Evolutionary conservation across 192 early-diverging fungal species (phyloP), one percentile per base, ranked within the genome.

Genomic region (Umbelopsis sp.): DNA sequence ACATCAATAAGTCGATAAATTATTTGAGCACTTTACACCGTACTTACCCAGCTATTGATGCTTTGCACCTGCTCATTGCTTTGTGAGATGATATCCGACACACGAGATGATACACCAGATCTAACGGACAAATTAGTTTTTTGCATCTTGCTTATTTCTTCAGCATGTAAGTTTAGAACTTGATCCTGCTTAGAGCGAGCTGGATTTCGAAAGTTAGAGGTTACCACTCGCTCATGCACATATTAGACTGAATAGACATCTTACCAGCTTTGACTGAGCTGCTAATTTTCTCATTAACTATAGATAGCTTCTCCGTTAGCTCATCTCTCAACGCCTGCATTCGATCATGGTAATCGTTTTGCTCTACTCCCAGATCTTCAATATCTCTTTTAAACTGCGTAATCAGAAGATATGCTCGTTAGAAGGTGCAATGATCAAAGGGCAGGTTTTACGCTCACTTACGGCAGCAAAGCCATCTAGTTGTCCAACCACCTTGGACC

Each of bases 111-210:
- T 30, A 61, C 16, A 3, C 55, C 55, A 61, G 27, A 18, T 25
- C 55, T 23, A 61, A 61, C 30, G 0, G 55, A 35, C 2, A 30
- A 27, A 35, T 30, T 61, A 2, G 30, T 61, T 30, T 37, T 61
- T 35, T 61, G 55, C 18, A 61, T 61, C 18, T 61, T 61, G 55
- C 13, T 61, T 13, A 61, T 61, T 37, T 61, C 55, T 16, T 15
- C 21, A n/a, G 27, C 13, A n/a, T 61, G 55, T 1, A 61, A 4
- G 1, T 27, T 25, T 16, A 61, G 0, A 30, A n/a, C 30, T 33
- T 61, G 7, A 27, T 15, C 55, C 30, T 61, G 55, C 33, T 61
- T 61, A 2, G 55, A 61, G 23, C 55, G 55, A 18, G 55, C 55
- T 61, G 1, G 12, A 21, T 3, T 20, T 6, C 0, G 15, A 49